These are phyloP conservation scores for Aspergillus viridinutans DNA, from an alignment of 2,329 filamentous ascomycete species.

Conservation along the genomic window DNA sequence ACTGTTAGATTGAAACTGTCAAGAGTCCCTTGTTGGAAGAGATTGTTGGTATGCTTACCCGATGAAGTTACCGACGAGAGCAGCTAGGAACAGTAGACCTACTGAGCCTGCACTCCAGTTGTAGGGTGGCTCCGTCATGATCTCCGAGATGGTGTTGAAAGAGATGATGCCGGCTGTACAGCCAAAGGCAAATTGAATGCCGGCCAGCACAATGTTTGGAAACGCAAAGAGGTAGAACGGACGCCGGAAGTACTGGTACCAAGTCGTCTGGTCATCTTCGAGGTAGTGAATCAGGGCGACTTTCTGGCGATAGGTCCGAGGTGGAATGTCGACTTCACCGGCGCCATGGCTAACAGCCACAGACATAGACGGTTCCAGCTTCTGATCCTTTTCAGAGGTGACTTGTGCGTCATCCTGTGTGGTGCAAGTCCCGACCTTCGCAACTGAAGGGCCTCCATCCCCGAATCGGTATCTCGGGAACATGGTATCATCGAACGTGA, in stretches of 20 bases:
- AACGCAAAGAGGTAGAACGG: slow-evolving; percentile 39
- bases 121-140: slow-evolving; percentile 36
- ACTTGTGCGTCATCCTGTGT: background rate
- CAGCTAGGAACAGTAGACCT: slow-evolving; percentile 30
- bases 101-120: slow-evolving; percentile 33
- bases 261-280: slow-evolving; percentile 33
- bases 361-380: slow-evolving; percentile 10
- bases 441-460: background rate
- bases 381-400: slow-evolving; percentile 1
- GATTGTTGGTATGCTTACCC: slow-evolving; percentile 15
- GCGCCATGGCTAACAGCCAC: slow-evolving; percentile 13
- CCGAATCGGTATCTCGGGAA: slow-evolving; percentile 32
- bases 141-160: slow-evolving; percentile 36
- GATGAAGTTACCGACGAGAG: slow-evolving; percentile 30
- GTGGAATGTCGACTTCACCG: slow-evolving; percentile 15
- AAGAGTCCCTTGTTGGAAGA: too few relatives aligned
- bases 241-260: slow-evolving; percentile 38
- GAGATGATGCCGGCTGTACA: slow-evolving; percentile 39
- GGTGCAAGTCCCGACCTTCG: background rate
- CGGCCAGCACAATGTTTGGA: slow-evolving; percentile 37
- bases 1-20: background rate
- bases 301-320: slow-evolving; percentile 20
- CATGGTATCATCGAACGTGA: slow-evolving; percentile 36
- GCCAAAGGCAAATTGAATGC: slow-evolving; percentile 40
- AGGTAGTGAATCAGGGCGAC: slow-evolving; percentile 23